These are phyloP conservation scores for Thuja plicata DNA, from an alignment of 83 land plant genomes.

Conservation along the genomic window DNA sequence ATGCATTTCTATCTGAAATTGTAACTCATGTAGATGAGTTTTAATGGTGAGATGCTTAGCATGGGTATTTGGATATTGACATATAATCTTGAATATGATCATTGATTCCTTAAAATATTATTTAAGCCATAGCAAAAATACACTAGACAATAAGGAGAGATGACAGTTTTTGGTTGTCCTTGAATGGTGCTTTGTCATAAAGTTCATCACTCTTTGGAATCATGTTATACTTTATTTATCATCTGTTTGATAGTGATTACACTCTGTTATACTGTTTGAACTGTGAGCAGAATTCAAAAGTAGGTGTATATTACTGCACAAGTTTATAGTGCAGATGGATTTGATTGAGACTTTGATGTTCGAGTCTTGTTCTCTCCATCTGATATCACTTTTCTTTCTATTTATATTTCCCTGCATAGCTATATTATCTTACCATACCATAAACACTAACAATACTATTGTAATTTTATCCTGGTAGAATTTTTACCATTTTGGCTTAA, in stretches of 20 bases:
- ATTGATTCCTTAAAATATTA: neutral
- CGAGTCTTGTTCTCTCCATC: neutral
- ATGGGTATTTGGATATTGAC: neutral
- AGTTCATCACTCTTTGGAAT: neutral
- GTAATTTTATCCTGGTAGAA: neutral
- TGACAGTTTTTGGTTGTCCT: neutral
- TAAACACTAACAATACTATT: neutral
- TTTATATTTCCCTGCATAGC: neutral
- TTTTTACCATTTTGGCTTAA: neutral
- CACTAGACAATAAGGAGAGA: neutral
- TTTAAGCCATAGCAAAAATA: neutral
- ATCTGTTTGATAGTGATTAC: neutral
- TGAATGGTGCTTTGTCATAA: neutral
- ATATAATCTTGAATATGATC: neutral
- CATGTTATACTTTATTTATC: neutral
- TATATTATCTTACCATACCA: neutral
- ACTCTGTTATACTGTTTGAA: neutral
- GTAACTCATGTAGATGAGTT: neutral
- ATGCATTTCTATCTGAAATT: neutral
- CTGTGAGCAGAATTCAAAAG: neutral
- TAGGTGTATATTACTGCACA: neutral
- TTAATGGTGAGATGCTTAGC: neutral
- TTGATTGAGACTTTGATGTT: neutral
- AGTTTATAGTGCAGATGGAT: neutral
- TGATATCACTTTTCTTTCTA: neutral